phyloP scores from a whole-genome alignment of 139 green algal genomes.

The Zygnema circumcarinatum region DNA sequence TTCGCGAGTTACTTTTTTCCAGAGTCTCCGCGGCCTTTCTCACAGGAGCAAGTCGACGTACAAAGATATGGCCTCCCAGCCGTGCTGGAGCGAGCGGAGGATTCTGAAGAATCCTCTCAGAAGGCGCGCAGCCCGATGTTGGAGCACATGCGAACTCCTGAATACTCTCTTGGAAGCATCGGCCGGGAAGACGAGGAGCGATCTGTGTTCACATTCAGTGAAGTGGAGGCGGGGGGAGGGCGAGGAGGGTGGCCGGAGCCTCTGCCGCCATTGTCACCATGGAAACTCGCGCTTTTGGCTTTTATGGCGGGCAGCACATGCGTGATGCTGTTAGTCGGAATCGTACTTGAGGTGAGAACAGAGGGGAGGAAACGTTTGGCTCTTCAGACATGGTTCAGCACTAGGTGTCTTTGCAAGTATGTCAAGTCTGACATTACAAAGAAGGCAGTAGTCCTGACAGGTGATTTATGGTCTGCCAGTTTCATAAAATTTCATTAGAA shows the following conservation, averaged over 20 bases:
- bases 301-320: not conserved
- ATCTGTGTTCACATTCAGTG: not conserved
- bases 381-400: too few relatives aligned
- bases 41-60: not conserved
- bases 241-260: not conserved
- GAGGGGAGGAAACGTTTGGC: too few relatives aligned
- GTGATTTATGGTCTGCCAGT: too few relatives aligned
- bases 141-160: not conserved
- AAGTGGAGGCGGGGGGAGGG: not conserved
- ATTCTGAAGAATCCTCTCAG: not conserved
- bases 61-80: not conserved
- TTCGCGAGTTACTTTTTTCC: too few relatives aligned
- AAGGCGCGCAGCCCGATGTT: not conserved
- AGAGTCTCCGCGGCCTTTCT: not conserved
- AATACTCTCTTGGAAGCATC: not conserved
- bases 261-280: not conserved
- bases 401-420: too few relatives aligned
- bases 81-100: not conserved
- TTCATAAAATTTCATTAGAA: too few relatives aligned
- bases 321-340: not conserved
- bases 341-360: not conserved
- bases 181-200: not conserved
- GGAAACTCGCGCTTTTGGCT: not conserved
- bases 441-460: too few relatives aligned
- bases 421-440: too few relatives aligned